phyloP scores from a whole-genome alignment of 2,329 filamentous ascomycete species.

The Myrmaecium sp. region DNA sequence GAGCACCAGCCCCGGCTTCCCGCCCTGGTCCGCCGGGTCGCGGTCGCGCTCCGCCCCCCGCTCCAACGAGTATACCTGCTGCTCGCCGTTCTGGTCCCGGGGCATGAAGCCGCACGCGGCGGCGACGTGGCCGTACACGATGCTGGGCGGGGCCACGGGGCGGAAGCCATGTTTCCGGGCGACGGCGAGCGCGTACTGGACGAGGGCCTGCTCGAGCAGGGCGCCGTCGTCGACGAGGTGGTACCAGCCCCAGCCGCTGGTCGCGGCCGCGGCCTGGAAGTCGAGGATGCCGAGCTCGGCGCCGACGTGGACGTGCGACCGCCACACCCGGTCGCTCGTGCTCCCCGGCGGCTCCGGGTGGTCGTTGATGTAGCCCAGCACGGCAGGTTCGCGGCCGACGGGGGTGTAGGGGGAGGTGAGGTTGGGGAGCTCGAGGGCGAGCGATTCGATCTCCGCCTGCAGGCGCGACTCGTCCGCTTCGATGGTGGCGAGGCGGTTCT shows the following conservation, averaged over 20 bases:
- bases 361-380: conserved; percentile 68
- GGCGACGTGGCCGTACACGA: conserved; percentile 86
- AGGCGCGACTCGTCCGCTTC: conserved; percentile 45
- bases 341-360: conserved; percentile 29
- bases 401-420: conserved; percentile 66
- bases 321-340: conserved; percentile 34
- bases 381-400: conserved; percentile 42
- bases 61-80: conserved; percentile 73
- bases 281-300: conserved; percentile 77
- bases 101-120: conserved; percentile 89
- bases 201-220: conserved; percentile 81
- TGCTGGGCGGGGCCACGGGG: conserved; percentile 65
- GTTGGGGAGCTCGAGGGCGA: conserved; percentile 73
- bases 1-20: conserved; percentile 56
- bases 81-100: conserved; percentile 75
- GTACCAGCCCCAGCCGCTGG: conserved; percentile 95
- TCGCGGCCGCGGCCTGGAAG: conserved; percentile 64
- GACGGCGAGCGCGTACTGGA: conserved; percentile 67
- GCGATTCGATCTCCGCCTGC: conserved; percentile 47
- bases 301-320: conserved; percentile 77
- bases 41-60: conserved; percentile 48
- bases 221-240: conserved; percentile 85
- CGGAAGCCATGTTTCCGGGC: conserved; percentile 62
- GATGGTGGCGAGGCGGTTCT: conserved; percentile 42
- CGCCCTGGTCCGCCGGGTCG: too few species aligned